These are phyloP conservation scores for Moesziomyces parantarcticus DNA, from an alignment of 1,284 basidiomycete species.

Conservation along the genomic window DNA sequence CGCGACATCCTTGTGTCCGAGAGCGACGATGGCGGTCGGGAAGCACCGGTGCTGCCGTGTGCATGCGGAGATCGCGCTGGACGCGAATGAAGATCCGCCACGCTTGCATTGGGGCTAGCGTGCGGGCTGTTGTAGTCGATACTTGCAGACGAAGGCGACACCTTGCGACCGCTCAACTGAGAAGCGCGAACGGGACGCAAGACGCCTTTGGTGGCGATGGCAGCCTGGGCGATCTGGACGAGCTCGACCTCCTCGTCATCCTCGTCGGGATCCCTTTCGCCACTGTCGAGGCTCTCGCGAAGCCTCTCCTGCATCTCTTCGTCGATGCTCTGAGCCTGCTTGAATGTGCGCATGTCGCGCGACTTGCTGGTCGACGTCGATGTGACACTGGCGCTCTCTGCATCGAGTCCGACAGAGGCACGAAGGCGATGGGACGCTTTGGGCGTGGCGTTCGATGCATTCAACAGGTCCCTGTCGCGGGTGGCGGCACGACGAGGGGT, in stretches of 20 bases:
- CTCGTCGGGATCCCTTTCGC: constrained; percentile 11
- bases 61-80: constrained; percentile 11
- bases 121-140: constrained; percentile 21
- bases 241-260: constrained; percentile 38
- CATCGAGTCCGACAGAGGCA: constrained; percentile 21
- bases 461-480: constrained; percentile 15
- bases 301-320: constrained; percentile 27
- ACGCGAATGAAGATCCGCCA: constrained; percentile 15
- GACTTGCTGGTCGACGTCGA: neutral
- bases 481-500: constrained; percentile 19
- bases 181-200: constrained; percentile 30
- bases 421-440: constrained; percentile 31
- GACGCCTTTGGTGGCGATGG: constrained; percentile 35
- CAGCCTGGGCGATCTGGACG: constrained; percentile 38
- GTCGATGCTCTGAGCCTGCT: neutral
- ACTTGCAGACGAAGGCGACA: constrained; percentile 22
- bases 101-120: constrained; percentile 24
- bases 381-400: neutral
- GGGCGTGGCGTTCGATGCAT: constrained; percentile 24
- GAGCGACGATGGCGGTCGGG: constrained; percentile 17
- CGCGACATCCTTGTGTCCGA: constrained; percentile 23
- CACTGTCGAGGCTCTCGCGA: constrained; percentile 21
- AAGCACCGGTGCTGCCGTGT: neutral
- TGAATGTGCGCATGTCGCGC: neutral
- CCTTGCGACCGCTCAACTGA: constrained; percentile 25